Conservation (phyloP, 2,329 filamentous ascomycete species). For the Aureobasidium subglaciale region DNA sequence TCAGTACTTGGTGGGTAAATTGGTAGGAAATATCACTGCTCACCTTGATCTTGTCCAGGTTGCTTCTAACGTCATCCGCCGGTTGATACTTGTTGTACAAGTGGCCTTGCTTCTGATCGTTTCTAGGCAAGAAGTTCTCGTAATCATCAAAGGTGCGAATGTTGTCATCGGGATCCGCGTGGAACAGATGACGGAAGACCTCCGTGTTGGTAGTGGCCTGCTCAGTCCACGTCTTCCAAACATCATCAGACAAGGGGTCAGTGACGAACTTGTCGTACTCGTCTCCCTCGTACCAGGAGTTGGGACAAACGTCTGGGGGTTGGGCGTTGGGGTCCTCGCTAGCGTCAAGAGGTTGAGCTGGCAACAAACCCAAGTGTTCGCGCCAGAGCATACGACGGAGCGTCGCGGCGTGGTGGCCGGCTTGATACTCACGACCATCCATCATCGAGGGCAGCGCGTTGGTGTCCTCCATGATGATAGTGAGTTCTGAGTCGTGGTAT, state of each 20-base stretch:
- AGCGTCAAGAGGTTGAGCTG: conserved; percentile 62
- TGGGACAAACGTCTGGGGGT: conserved; percentile 62
- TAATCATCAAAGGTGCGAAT: conserved; percentile 90
- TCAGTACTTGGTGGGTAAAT: background rate
- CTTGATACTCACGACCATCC: conserved; percentile 69
- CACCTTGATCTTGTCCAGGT: conserved; percentile 61
- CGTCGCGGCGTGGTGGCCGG: conserved; percentile 74
- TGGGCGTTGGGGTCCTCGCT: conserved; percentile 66
- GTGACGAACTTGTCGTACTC: conserved; percentile 52
- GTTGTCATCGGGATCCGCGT: conserved; percentile 81
- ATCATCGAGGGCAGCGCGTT: conserved; percentile 64
- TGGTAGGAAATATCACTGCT: background rate
- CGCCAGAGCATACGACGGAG: conserved; percentile 79
- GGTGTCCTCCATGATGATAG: conserved; percentile 82
- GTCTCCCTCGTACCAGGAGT: conserved; percentile 67
- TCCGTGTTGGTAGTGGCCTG: conserved; percentile 65
- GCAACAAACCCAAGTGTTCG: conserved; percentile 79
- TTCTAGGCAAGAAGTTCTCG: conserved; percentile 62
- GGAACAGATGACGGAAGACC: conserved; percentile 72
- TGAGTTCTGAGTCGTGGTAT: conserved; percentile 83
- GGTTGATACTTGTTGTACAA: conserved; percentile 75
- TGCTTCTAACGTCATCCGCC: conserved; percentile 62
- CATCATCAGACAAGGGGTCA: conserved; percentile 51
- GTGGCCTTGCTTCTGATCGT: conserved; percentile 64
- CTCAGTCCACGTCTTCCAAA: conserved; percentile 60